Percentiles rank a stretch among this genome's conserved stretches.
phyloP scores from a whole-genome alignment of 176 grass and related monocot species.

The Calamus simplicifolius region DNA sequence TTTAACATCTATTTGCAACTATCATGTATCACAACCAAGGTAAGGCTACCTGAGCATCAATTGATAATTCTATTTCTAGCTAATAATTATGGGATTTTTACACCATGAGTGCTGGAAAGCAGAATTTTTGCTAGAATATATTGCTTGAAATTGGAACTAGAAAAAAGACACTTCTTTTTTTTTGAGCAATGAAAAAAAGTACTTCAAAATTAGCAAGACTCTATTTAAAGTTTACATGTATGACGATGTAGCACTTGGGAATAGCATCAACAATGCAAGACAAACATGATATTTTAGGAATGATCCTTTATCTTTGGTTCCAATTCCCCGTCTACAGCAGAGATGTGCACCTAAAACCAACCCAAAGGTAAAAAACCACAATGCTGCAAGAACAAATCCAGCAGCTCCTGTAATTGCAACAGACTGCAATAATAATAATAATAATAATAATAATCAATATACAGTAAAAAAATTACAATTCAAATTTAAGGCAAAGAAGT shows the following conservation, averaged over 20 bases:
- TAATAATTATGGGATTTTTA: no score
- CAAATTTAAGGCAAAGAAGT: no score
- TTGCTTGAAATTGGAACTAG: neutral
- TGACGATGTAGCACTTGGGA: conserved; percentile 59
- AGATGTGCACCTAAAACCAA: conserved; percentile 32
- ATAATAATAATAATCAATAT: neutral
- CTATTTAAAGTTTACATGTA: conserved; percentile 8
- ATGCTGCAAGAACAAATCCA: conserved; percentile 51
- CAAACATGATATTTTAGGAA: conserved; percentile 14
- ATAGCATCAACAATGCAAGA: conserved; percentile 48
- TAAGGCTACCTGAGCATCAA: no score
- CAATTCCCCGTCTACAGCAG: conserved; percentile 42
- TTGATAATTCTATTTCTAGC: no score
- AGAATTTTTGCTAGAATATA: no score
- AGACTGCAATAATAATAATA: conserved; percentile 61
- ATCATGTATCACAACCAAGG: no score
- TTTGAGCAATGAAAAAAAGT: neutral
- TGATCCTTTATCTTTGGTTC: conserved; percentile 35
- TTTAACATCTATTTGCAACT: no score
- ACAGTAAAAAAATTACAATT: no score
- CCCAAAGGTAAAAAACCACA: conserved; percentile 64
- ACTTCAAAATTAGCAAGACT: neutral
- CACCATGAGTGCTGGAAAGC: no score
- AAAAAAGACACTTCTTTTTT: no score
- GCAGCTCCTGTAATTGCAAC: conserved; percentile 75